phyloP scores from a whole-genome alignment of 805 yeast species.

The Limtongozyma cylindracea region DNA sequence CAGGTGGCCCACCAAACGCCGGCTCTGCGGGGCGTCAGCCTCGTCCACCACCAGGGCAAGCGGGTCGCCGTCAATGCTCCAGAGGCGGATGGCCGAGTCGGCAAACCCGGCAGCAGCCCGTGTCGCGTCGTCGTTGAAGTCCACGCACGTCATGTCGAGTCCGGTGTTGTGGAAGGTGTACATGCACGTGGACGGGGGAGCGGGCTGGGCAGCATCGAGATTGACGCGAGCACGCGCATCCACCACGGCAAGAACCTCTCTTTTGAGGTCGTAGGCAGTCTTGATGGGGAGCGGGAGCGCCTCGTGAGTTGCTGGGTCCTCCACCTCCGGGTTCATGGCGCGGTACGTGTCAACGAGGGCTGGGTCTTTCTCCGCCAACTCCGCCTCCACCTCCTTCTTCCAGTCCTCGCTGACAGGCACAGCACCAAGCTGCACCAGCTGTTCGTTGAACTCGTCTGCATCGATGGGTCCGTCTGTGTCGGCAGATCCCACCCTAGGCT shows the following conservation, averaged over 20 bases:
- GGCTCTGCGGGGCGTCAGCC: conserved; percentile 16
- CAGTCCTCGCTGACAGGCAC: conserved; percentile 75
- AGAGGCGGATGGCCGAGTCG: conserved; percentile 71
- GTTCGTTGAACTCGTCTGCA: conserved; percentile 35
- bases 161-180: conserved; percentile 93
- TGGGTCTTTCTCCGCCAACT: conserved; percentile 58
- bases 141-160: conserved; percentile 64
- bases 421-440: conserved; percentile 57
- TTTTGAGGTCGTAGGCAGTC: conserved; percentile 53
- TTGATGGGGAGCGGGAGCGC: conserved; percentile 68
- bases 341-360: conserved; percentile 8
- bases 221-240: conserved; percentile 60
- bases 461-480: conserved; percentile 20
- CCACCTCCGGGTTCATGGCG: conserved; percentile 29
- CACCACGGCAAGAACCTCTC: conserved; percentile 54
- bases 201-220: conserved; percentile 45
- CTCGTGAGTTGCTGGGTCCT: no score
- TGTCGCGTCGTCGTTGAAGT: conserved; percentile 71
- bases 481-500: conserved; percentile 16
- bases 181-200: conserved; percentile 90
- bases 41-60: conserved; percentile 33
- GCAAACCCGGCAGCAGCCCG: conserved; percentile 86
- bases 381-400: conserved; percentile 62
- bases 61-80: conserved; percentile 87
- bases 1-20: conserved; percentile 68